Evolutionary conservation across 2,329 filamentous ascomycete species (phyloP).

Genomic region (Xylaria hypoxylon): DNA sequence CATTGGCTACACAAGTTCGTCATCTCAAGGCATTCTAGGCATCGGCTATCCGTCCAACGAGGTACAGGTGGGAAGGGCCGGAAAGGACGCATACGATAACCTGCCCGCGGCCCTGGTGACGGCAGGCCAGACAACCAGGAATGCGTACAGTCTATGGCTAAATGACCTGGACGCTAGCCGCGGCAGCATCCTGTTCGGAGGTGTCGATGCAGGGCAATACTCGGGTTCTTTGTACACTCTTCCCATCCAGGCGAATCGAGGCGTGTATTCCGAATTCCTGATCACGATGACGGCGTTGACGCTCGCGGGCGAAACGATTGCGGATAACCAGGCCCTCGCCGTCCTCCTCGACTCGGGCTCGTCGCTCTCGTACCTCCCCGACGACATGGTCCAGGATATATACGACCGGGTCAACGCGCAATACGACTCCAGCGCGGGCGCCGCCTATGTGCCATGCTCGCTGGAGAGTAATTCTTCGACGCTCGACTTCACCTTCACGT

Average conservation of each 20-base stretch:
- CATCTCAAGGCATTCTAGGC: constrained; percentile 80
- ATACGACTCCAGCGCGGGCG: constrained; percentile 64
- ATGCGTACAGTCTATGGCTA: constrained; percentile 80
- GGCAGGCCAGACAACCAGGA: constrained; percentile 70
- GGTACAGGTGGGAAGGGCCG: constrained; percentile 72
- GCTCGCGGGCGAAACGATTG: constrained; percentile 58
- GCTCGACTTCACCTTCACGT: constrained; percentile 67
- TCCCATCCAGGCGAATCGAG: constrained; percentile 69
- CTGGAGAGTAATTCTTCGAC: constrained; percentile 56
- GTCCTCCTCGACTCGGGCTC: constrained; percentile 79
- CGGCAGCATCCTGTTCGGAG: constrained; percentile 79
- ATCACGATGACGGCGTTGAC: constrained; percentile 74
- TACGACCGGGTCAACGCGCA: constrained; percentile 59
- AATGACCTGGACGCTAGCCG: constrained; percentile 75
- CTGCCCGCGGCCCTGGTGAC: constrained; percentile 73
- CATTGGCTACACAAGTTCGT: constrained; percentile 73
- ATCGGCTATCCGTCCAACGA: constrained; percentile 87
- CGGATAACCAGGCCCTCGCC: constrained; percentile 64
- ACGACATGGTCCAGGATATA: constrained; percentile 59
- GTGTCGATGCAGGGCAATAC: constrained; percentile 76
- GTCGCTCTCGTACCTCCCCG: constrained; percentile 74
- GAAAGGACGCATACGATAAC: constrained; percentile 71
- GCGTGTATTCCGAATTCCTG: constrained; percentile 71
- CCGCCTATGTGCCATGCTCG: constrained; percentile 72
- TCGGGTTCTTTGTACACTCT: constrained; percentile 72